phyloP scores from a whole-genome alignment of 2,329 filamentous ascomycete genomes.

The Ambrosiella cleistominuta region DNA sequence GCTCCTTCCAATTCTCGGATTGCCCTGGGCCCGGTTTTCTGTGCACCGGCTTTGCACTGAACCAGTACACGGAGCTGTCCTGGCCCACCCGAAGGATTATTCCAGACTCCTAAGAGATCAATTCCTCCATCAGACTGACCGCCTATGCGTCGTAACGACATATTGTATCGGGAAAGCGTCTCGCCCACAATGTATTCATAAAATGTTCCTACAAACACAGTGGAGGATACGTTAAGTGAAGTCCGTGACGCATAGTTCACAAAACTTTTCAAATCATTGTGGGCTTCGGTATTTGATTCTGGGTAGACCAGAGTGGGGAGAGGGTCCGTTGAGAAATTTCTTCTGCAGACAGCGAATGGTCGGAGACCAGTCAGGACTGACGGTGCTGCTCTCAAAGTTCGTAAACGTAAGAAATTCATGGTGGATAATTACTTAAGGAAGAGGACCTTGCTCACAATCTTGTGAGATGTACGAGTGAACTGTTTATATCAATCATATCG shows the following conservation, averaged over 20 bases:
- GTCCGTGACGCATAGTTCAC: slow-evolving; percentile 41
- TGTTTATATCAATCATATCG: too few relatives aligned
- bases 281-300: slow-evolving; percentile 18
- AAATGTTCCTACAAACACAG: slow-evolving; percentile 52
- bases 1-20: slow-evolving; percentile 68
- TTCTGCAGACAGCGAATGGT: background rate
- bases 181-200: slow-evolving; percentile 55
- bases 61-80: slow-evolving; percentile 28
- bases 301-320: slow-evolving; percentile 8
- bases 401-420: too few relatives aligned
- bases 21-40: slow-evolving; percentile 36
- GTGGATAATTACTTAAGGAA: too few relatives aligned
- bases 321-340: background rate
- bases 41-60: slow-evolving; percentile 52
- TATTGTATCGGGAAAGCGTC: slow-evolving; percentile 41
- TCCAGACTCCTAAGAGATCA: slow-evolving; percentile 58
- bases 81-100: slow-evolving; percentile 27
- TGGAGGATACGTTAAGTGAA: slow-evolving; percentile 35
- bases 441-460: too few relatives aligned
- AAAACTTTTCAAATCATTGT: slow-evolving; percentile 48
- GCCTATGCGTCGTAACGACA: slow-evolving; percentile 48
- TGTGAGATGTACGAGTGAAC: too few relatives aligned
- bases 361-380: background rate
- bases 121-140: slow-evolving; percentile 52
- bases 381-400: too few relatives aligned